Base-by-base conservation (phyloP, 495 filamentous ascomycete genomes). In the Trichoderma parareesei region DNA sequence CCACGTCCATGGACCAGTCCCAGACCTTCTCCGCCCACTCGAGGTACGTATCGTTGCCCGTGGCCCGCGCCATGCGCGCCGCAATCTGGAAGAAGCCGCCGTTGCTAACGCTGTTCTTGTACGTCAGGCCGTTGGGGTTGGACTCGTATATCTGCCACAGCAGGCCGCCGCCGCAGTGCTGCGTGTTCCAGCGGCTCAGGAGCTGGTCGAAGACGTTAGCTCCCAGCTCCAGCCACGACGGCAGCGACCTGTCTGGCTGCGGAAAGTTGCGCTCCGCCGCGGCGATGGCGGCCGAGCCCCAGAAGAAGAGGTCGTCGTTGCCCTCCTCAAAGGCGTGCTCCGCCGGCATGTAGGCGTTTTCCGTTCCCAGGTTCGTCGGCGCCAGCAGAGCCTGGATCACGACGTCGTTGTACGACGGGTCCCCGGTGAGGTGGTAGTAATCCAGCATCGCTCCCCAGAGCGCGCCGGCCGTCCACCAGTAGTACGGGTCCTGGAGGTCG, bases 141-240 rank as follows among this genome's bases (percentile, higher is more conserved):
- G 82, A 88, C 1, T 84, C 82, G 72, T 88, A 91, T 65, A 96
- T 92, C 76, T 96, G 91, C 92, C 92, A 96, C 18, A 83, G 74
- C 59, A 97, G 72, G 5, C 91, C 91, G 43, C 90, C 91, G 41
- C 76, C 78, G 66, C 91, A 94, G 14, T 77, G 79, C 3, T 77
- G 76, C 0, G 73, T 77, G 72, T 95, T 85, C 91, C 91, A 97
- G 11, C 90, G 81, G 4, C 73, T 68, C 5, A 73, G 79, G 65
- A 81, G 72, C 9, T 73, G 74, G 66, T 77, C 75, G 71, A 73
- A 82, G 53, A 79, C 68, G 65, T 82, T 82, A 33, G 65, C 69
- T 10, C 73, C 73, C 37, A 93, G 76, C 6, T 85, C 73, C 7
- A 89, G 75, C 86, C 88, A 93, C 2, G 80, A 79, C 0, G 87